Evolutionary conservation across 1,284 basidiomycete species (phyloP).

Genomic region (Ganoderma boninense): DNA sequence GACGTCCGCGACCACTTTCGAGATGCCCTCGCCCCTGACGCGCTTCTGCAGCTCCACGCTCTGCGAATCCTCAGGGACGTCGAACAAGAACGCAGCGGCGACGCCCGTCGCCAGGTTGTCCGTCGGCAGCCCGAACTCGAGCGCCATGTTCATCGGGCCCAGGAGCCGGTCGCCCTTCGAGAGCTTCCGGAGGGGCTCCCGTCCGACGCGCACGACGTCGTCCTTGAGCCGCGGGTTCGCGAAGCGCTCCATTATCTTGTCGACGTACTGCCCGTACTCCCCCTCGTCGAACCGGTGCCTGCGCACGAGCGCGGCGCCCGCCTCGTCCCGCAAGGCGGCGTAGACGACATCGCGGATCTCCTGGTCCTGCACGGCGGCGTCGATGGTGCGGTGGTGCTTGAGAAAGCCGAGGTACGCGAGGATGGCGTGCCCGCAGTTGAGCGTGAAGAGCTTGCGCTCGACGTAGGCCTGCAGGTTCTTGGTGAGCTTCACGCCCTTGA

Average conservation of each 20-base stretch:
- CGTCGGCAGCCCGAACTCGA: conserved; percentile 41
- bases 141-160: conserved; percentile 47
- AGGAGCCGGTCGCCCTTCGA: conserved; percentile 45
- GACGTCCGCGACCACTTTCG: conserved; percentile 37
- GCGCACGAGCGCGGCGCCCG: conserved; percentile 38
- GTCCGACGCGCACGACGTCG: conserved; percentile 46
- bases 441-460: conserved; percentile 52
- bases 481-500: conserved; percentile 46
- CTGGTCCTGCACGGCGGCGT: conserved; percentile 39
- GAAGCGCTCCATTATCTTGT: conserved; percentile 46
- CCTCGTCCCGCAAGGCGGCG: conserved; percentile 37
- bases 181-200: conserved; percentile 50
- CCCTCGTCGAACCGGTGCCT: conserved; percentile 38
- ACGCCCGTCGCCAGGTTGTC: conserved; percentile 45
- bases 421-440: conserved; percentile 51
- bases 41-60: conserved; percentile 41
- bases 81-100: conserved; percentile 47
- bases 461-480: conserved; percentile 46
- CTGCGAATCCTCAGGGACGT: conserved; percentile 45
- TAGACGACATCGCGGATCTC: conserved; percentile 34
- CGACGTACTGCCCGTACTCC: conserved; percentile 45
- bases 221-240: conserved; percentile 47
- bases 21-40: conserved; percentile 39
- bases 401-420: conserved; percentile 49
- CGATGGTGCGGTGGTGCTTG: conserved; percentile 41